These are phyloP conservation scores for Lipomyces yamadae DNA, from an alignment of 805 yeast genomes.

Conservation along the genomic window DNA sequence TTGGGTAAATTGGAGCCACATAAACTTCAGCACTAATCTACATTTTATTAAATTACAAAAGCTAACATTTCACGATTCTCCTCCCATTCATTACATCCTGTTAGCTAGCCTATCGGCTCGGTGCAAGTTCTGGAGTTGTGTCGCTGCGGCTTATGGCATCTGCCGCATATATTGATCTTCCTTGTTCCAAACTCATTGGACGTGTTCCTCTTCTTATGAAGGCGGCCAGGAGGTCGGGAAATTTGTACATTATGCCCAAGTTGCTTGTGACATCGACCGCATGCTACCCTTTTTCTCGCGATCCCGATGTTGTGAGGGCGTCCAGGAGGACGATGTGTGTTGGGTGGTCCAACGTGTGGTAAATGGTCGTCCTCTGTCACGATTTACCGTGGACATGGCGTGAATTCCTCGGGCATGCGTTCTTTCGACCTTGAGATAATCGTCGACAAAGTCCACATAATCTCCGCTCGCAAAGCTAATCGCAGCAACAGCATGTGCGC, in stretches of 20 bases:
- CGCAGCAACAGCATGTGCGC: conserved; percentile 9
- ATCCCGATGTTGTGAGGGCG: not conserved
- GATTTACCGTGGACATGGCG: conserved; percentile 2
- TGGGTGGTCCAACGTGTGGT: not conserved
- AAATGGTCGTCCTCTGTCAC: not conserved
- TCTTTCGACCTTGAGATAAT: not conserved
- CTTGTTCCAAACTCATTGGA: not conserved
- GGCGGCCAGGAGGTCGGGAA: conserved; percentile 3
- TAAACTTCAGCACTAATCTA: too few relatives aligned
- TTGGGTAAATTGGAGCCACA: too few relatives aligned
- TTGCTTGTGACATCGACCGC: too few relatives aligned
- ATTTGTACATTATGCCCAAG: too few relatives aligned
- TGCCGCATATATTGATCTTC: not conserved
- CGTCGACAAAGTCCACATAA: not conserved
- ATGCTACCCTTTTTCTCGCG: too few relatives aligned
- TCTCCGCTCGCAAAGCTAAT: not conserved
- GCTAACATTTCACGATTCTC: not conserved
- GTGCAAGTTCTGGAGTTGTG: not conserved
- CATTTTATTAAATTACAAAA: too few relatives aligned
- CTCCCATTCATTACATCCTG: not conserved
- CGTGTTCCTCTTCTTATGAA: not conserved
- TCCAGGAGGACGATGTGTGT: not conserved
- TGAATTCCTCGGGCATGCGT: not conserved
- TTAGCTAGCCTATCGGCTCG: not conserved
- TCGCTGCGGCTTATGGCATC: not conserved